Base-by-base conservation (phyloP, 2,329 filamentous ascomycete genomes). In the Geosmithia putterillii region DNA sequence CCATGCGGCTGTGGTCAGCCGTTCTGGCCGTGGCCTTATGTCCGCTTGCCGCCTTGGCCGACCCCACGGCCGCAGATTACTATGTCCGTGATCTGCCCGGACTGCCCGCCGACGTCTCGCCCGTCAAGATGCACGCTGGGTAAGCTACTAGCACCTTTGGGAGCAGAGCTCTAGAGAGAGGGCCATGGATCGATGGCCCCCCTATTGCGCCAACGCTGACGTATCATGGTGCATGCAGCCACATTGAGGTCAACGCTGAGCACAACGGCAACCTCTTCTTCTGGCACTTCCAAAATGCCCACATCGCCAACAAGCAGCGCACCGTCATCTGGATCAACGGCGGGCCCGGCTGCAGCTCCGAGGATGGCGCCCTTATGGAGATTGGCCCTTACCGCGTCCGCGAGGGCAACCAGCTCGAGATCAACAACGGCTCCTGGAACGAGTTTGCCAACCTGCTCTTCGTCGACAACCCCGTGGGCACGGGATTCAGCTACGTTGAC, bases 111-210 rank as follows among this genome's bases (percentile, higher is more conserved):
- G 51, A 83, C 43, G 52, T 78, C 18, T 81, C 86, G 34, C 65
- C 87, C 47, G 66, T 95, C 57, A 95, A 95, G 71, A 96, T 96
- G 90, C 92, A 96, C 73, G 90, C 92, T 67, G 92, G 92, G 87
- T 95, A 69, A 69, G 83, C 18, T 2, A n/a, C n/a, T n/a, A n/a
- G n/a, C n/a, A n/a, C n/a, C n/a, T n/a, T n/a, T 8, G 14, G 25
- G 38, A 46, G 46, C 49, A 41, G 49, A 40, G 32, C 44, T 40
- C 40, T n/a, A n/a, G n/a, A n/a, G n/a, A n/a, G n/a, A n/a, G n/a
- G n/a, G 7, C 7, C n/a, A 18, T 4, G 6, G n/a, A 8, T 18
- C n/a, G 35, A 9, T 4, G 7, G 14, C 18, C 7, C 10, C 37
- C 18, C 10, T 22, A 21, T 20, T 14, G 37, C 17, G 17, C 37